Base-by-base conservation (phyloP, 352 stramenopile species). In the Pythium aristosporum region DNA sequence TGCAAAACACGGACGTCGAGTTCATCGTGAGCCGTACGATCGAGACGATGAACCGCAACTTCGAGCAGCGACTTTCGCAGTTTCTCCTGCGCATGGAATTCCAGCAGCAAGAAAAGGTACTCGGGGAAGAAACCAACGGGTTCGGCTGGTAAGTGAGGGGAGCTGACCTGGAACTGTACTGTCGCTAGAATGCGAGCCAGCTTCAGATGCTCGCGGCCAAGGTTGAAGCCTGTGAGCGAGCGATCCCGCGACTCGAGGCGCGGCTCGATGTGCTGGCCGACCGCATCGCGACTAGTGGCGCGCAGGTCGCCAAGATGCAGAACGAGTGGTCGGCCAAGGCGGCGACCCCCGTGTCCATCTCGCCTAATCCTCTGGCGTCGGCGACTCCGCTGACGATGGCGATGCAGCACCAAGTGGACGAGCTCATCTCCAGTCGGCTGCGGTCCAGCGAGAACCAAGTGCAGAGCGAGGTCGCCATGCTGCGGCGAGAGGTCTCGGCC, bases 1-100 rank as follows among this genome's bases (percentile, higher is more conserved):
- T 82, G 16, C 75, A 84, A 20, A 69, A 78, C 34, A 57, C 73
- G 0, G 77, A 87, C 43, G 75, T 89, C 21, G 80, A 89, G 65
- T 84, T 75, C 52, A 85, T 88, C 23, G 79, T 88, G 48, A 82
- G 70, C 62, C 78, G 76, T 43, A 89, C 80, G 0, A 85, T 89
- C 28, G 77, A 87, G 63, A 81, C 74, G 39, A 85, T 87, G 77
- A 87, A 81, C 42, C 74, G 79, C 44, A 87, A 85, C 55, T 89
- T 89, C 23, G 80, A 89, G 61, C 63, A 84, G 25, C 75, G 77
- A 4, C 67, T 89, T 2, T 69, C 73, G 6, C 80, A 84, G 51
- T 84, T 87, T 41, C 54, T 89, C 9, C 60, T 76, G 37, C 68
- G 71, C 1, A 82, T 89, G 76, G 80, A 87, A 63, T 77, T 65